Evolutionary conservation across 768 basidiomycete species (phyloP), one percentile per base, ranked within the genome.

Genomic region (Tricholoma bakamatsutake): DNA sequence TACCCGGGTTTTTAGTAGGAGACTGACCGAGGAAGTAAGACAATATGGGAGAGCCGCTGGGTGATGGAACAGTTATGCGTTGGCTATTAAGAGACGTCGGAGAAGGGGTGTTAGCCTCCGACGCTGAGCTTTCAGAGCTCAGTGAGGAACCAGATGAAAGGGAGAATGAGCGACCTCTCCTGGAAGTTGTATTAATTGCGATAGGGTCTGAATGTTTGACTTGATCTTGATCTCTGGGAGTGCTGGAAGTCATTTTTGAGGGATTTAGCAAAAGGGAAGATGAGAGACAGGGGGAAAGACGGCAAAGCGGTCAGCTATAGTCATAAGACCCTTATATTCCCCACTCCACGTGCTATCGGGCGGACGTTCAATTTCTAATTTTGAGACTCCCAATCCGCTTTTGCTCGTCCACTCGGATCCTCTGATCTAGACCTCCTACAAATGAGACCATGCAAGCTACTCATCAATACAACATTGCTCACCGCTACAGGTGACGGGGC

Each of bases 31-130:
- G 67, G 69, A 87, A 85, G 66, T 86, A 84, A 54, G 82, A 81
- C 50, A 90, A 69, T 53, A 90, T 85, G 46, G 89, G 89, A 3
- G 88, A 88, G 4, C 76, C 77, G 6, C 81, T 79, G 5, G 87
- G 80, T 4, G 84, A 82, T 5, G 77, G 71, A 9, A 77, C 64
- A 6, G 76, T 71, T 47, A 83, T 63, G 45, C 75, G 75, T 2
- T 79, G 74, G 2, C 73, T 70, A 10, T 67, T 60, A 1, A 71
- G 59, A 9, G 75, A 73, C n/a, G 72, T 65, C 27, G 81, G 77
- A 46, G 73, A 65, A 21, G 84, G 85, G 2, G 83, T 83, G 39
- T 73, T 73, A 18, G 79, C 67, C 39, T 81, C 79, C 2, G 77
- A 76, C 11, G 81, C 73, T 1, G 85, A 81, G 55, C 75, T 76